phyloP scores from a whole-genome alignment of 1,284 basidiomycete species.

The Apiotrichum gracile region DNA sequence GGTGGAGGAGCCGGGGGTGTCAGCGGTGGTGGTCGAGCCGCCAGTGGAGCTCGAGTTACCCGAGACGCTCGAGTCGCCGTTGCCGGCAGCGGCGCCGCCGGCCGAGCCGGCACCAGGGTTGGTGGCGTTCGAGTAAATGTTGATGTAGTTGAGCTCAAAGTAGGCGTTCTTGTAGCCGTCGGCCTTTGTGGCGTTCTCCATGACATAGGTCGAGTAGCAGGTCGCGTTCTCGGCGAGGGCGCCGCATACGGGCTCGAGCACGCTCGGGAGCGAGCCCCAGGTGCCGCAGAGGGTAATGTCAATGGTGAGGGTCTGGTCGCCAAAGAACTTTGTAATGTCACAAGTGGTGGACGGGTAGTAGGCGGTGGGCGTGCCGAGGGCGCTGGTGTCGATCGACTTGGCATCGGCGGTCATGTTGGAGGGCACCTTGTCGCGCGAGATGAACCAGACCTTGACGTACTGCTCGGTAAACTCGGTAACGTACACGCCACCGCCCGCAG shows the following conservation, averaged over 20 bases:
- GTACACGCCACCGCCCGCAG: slow-evolving; percentile 62
- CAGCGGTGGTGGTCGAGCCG: not conserved
- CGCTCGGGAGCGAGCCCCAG: slow-evolving; percentile 53
- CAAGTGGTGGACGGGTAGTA: slow-evolving; percentile 62
- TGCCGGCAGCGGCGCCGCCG: not conserved
- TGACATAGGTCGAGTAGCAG: slow-evolving; percentile 65
- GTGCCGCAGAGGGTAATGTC: slow-evolving; percentile 66
- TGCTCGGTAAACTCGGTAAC: slow-evolving; percentile 61
- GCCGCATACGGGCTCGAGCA: slow-evolving; percentile 61
- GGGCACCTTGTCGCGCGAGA: slow-evolving; percentile 59
- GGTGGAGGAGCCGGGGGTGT: not conserved
- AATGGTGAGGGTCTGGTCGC: slow-evolving; percentile 63
- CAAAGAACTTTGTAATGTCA: slow-evolving; percentile 58
- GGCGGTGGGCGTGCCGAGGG: slow-evolving; percentile 62
- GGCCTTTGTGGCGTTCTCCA: slow-evolving; percentile 52
- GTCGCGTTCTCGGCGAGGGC: slow-evolving; percentile 22
- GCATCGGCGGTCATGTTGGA: slow-evolving; percentile 52
- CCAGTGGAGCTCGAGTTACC: not conserved
- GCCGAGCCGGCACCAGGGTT: too few species aligned
- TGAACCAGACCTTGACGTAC: slow-evolving; percentile 64
- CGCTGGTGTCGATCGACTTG: slow-evolving; percentile 57
- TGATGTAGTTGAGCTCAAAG: slow-evolving; percentile 64
- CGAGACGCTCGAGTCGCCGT: not conserved
- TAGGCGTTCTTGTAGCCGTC: slow-evolving; percentile 60
- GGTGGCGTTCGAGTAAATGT: slow-evolving; percentile 40